These are phyloP conservation scores for Aspergillus chevalieri DNA, from an alignment of 2,329 filamentous ascomycete genomes.

Conservation along the genomic window DNA sequence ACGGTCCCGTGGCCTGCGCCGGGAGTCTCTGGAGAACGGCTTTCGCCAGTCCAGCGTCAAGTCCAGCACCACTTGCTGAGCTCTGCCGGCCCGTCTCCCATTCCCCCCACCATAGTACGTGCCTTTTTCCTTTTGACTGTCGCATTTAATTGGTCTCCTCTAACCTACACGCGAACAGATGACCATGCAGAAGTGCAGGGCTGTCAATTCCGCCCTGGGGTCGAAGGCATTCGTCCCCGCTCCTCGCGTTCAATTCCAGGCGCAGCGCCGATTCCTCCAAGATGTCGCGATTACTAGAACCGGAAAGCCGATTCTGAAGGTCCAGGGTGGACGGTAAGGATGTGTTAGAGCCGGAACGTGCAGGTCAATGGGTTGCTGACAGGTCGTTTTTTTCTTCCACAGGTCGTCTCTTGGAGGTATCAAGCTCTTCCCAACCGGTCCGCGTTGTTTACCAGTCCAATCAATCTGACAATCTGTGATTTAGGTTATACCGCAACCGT, in stretches of 20 bases:
- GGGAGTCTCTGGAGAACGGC: constrained; percentile 13
- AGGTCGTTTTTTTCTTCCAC: constrained; percentile 7
- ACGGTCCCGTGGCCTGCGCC: constrained; percentile 24
- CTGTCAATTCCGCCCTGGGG: constrained; percentile 37
- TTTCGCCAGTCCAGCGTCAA: constrained; percentile 14
- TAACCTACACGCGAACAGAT: constrained; percentile 24
- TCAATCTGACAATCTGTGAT: constrained; percentile 19
- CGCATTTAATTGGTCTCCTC: constrained; percentile 20
- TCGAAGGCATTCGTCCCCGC: constrained; percentile 32
- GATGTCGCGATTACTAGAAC: constrained; percentile 93
- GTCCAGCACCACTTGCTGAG: constrained; percentile 22
- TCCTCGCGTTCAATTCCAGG: constrained; percentile 33
- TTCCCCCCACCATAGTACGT: constrained; percentile 12
- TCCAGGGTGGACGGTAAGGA: constrained; percentile 79
- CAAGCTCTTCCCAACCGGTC: constrained; percentile 13
- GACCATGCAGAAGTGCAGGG: constrained; percentile 43
- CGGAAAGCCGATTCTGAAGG: constrained; percentile 86
- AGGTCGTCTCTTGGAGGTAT: constrained; percentile 84
- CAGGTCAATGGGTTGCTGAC: constrained; percentile 15
- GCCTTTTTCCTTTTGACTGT: not conserved
- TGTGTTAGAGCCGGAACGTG: constrained; percentile 10
- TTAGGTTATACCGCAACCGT: constrained; percentile 92
- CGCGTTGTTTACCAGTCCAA: constrained; percentile 12
- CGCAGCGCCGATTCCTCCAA: constrained; percentile 52
- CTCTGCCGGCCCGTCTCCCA: constrained; percentile 6